Percentiles rank a stretch among this genome's conserved stretches.
Evolutionary conservation across 176 grass and related monocot species (phyloP).

Genomic region (Raddia guianensis): DNA sequence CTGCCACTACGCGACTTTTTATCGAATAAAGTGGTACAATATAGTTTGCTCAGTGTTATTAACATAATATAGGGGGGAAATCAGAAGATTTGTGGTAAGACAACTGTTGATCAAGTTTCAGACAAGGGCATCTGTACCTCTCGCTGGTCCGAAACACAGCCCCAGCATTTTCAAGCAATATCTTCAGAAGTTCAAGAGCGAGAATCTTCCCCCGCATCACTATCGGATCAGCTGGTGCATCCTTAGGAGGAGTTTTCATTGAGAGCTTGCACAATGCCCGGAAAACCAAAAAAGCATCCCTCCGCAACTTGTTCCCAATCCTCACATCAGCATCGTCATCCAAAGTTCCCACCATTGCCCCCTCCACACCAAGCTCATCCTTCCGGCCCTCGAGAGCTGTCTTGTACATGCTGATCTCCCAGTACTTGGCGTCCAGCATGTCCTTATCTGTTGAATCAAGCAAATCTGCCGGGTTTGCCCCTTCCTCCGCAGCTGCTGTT

Average conservation of each 20-base stretch:
- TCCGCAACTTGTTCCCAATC: constrained; percentile 91
- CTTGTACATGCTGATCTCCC: constrained; percentile 99
- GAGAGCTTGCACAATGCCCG: constrained; percentile 97
- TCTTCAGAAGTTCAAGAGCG: constrained; percentile 94
- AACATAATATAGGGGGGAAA: not conserved
- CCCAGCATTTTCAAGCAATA: constrained; percentile 98
- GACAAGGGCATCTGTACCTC: constrained; percentile 59
- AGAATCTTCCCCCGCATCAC: constrained; percentile 97
- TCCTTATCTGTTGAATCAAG: constrained; percentile 96
- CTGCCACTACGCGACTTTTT: constrained; percentile 6
- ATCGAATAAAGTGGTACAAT: constrained; percentile 9
- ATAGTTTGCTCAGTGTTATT: not conserved
- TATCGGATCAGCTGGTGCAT: constrained; percentile 70
- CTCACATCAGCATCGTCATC: constrained; percentile 88
- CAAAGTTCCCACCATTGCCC: constrained; percentile 52
- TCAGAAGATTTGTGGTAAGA: not conserved
- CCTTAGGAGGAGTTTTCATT: constrained; percentile 97
- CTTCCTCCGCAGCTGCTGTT: constrained; percentile 70
- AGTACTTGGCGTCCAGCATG: constrained; percentile 98
- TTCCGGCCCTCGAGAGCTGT: constrained; percentile 90
- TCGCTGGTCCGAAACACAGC: constrained; percentile 96
- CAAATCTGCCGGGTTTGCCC: constrained; percentile 79
- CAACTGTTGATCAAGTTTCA: not conserved
- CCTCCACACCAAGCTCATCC: constrained; percentile 89
- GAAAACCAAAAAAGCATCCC: constrained; percentile 96